Base-by-base conservation (phyloP, 148 eudicot genomes). In the Oxyria digyna region DNA sequence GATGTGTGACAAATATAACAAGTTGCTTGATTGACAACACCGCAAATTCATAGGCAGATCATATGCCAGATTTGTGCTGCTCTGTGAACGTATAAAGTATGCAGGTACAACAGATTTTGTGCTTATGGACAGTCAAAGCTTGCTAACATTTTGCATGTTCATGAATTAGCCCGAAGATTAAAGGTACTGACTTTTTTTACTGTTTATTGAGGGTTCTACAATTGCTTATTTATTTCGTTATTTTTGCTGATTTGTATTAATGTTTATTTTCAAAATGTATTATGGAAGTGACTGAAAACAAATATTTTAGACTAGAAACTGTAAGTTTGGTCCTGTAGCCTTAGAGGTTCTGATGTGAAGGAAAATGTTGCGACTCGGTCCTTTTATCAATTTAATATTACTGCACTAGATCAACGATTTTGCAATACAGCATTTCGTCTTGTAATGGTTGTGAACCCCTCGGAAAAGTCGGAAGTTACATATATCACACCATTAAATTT, bases 121-220 rank as follows among this genome's bases (percentile, higher is more conserved):
- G 88, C 88, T 26, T 85, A 85, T 69, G 88, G 88, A 45, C 88
- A 85, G 54, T 85, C 88, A 52, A 85, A 82, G 80, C 80, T 85
- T 48, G 86, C 88, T 52, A 85, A 85, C 66, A 73, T 85, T 76
- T 74, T 85, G 75, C 86, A 82, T 69, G 76, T 84, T 54, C 78
- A 76, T 68, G 88, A 85, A 71, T 81, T 85, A 9, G 75, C 86
- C 26, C 76, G 74, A 67, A 79, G 73, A 52, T 71, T 85, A 68
- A 80, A 78, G 86, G 86, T 85, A 42, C 6, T 45, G 62, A 31
- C 18, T n/a, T 20, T 21, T n/a, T 31, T 23, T 52, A 23, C 29
- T 21, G 29, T 20, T 35, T 49, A 0, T 6, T 50, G 57, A 50
- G 8, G 55, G 55, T 3, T 49, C 49, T 15, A 15, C 8, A 14